Conservation (phyloP, 768 basidiomycete species). For the Dacryopinax spathularia region DNA sequence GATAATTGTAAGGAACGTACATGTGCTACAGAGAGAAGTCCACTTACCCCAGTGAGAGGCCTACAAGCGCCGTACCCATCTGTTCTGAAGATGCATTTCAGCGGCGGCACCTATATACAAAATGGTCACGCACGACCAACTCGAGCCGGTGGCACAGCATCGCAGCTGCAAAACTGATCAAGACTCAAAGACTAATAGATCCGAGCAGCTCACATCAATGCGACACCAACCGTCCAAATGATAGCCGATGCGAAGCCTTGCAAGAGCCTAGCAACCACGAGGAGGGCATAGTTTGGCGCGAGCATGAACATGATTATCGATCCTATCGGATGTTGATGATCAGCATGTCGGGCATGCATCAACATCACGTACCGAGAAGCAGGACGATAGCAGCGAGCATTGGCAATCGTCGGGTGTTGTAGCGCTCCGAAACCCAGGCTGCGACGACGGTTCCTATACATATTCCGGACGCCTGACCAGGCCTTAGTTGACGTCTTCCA, state of each 20-base stretch:
- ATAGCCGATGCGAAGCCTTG: slow-evolving; percentile 2
- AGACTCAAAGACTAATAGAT: neutral
- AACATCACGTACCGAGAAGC: slow-evolving; percentile 35
- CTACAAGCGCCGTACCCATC: slow-evolving; percentile 46
- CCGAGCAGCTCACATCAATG: neutral
- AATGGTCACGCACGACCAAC: neutral
- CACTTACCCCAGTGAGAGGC: slow-evolving; percentile 39
- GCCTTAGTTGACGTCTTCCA: slow-evolving; percentile 24
- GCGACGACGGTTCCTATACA: slow-evolving; percentile 20
- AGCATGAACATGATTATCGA: slow-evolving; percentile 8
- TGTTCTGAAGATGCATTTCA: slow-evolving; percentile 29
- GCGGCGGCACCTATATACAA: no score
- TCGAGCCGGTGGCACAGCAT: neutral
- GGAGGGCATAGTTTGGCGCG: slow-evolving; percentile 4
- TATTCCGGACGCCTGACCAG: slow-evolving; percentile 40
- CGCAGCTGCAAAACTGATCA: neutral
- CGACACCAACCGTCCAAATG: slow-evolving; percentile 5
- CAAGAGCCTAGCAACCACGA: slow-evolving; percentile 1
- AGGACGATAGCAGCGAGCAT: slow-evolving; percentile 37
- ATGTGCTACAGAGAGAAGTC: neutral
- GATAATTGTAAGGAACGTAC: neutral
- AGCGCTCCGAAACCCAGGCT: slow-evolving; percentile 41
- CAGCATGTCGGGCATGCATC: neutral
- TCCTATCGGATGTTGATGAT: neutral
- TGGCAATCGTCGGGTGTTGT: slow-evolving; percentile 33